Evolutionary conservation across 306 rosid genomes (phyloP), one percentile per base, ranked within the genome.

Genomic region (Castanospermum australe): DNA sequence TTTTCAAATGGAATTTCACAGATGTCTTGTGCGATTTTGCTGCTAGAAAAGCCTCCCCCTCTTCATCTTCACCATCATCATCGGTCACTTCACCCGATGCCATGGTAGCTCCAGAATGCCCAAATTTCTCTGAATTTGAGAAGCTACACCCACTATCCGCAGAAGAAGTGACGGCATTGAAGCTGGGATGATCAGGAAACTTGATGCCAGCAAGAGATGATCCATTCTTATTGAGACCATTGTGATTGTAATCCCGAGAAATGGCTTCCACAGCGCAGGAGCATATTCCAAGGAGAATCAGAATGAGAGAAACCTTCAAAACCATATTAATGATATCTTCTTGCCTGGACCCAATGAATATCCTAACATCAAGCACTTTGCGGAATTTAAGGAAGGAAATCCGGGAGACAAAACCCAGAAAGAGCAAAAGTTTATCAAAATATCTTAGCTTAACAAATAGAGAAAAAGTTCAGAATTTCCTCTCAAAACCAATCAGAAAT

Each of bases 1-100:
- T 92, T 57, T 85, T 85, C 50, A 96, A 76, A 71, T 91, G 87
- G 41, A 96, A 87, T 85, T 93, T 96, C 86, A 93, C 80, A 4
- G 86, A 11, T 66, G 87, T 84, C 25, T 84, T 80, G n/a, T 71
- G 76, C 5, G 84, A 47, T 13, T 41, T 71, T 57, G 76, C 47
- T 30, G 41, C 55, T 36, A 24, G 18, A 65, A 51, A 62, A 81
- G 35, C 35, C 32, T 47, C 72, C 44, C 35, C 69, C 32, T 78
- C 64, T 32, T 56, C 63, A 77, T 13, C 47, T 22, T 82, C 79
- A 33, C 28, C 73, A n/a, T 54, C 82, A 36, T 48, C 73, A 17
- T 77, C 82, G 17, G 22, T 67, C 20, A 69, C 74, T 69, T 79
- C 85, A 62, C n/a, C 59, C 32, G 86, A 36, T 10, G 20, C 20